Base-by-base conservation (phyloP, 2,329 filamentous ascomycete genomes). In the Huntiella moniliformis region DNA sequence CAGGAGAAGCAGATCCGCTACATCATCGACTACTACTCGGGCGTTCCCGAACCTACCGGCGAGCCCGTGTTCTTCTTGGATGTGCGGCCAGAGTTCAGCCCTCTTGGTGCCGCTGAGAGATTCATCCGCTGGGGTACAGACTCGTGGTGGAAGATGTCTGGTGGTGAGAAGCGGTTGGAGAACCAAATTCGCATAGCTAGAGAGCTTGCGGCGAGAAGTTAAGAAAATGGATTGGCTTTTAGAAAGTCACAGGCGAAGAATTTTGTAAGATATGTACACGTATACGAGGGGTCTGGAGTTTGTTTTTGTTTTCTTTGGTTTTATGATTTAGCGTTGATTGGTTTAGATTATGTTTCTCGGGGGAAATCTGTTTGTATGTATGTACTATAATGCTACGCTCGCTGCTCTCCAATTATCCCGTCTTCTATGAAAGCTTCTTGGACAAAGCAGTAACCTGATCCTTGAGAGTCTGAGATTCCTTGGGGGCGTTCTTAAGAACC, bases 61-160 rank as follows among this genome's bases (percentile, higher is more conserved):
- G 85, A 95, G 58, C 88, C 91, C 2, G 86, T 96, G 5, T 98
- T 98, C 65, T 95, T 79, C 60, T 74, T 98, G 46, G 91, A 98
- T 58, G 91, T 98, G 15, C 73, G 91, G 52, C 91, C 91, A 1
- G 91, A 91, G 3, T 64, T 94, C 37, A 84, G 83, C 0, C 86
- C 86, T 3, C 79, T 74, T 1, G 79, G 79, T 18, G 82, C 85
- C 0, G 74, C 78, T 3, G 91, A 96, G 67, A 73, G 91, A 44
- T 63, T 86, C 50, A 75, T 95, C 58, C 70, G 86, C 56, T 96
- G 87, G 84, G 81, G 86, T 43, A 86, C 83, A 7, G 88, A 96
- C 61, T 73, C 93, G 6, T 98, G 91, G 91, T 94, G 84, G 77
- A 77, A 74, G 53, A 86, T 86, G 0, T 83, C 76, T 45, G 87